Conservation (phyloP, 192 early-diverging fungal genomes). For the Linderina pennispora region DNA sequence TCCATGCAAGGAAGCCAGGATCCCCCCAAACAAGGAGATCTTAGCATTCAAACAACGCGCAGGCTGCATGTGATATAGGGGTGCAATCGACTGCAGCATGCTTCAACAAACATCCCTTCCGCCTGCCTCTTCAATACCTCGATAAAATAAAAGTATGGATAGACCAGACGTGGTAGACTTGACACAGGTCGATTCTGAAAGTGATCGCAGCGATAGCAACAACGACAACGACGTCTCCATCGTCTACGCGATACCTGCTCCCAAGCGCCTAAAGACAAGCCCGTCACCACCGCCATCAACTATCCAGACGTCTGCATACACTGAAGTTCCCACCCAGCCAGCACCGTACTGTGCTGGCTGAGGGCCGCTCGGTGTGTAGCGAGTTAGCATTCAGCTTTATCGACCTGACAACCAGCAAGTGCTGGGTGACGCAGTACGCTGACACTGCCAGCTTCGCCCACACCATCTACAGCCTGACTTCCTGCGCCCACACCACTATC, state of each 20-base stretch:
- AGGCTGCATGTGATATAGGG: no score
- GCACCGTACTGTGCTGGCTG: slow-evolving; percentile 30
- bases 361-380: slow-evolving; percentile 35
- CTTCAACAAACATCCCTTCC: no score
- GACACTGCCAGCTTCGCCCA: slow-evolving; percentile 42
- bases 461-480: slow-evolving; percentile 32
- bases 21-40: no score
- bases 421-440: slow-evolving; percentile 34
- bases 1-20: slow-evolving; percentile 37
- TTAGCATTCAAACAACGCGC: no score
- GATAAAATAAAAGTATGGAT: no score
- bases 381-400: slow-evolving; percentile 42
- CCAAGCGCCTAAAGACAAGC: slow-evolving; percentile 2
- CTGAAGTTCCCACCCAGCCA: slow-evolving; percentile 9
- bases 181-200: slow-evolving; percentile 11
- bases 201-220: slow-evolving; percentile 1
- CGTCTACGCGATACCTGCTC: neutral
- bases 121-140: no score
- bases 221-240: slow-evolving; percentile 7
- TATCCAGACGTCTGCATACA: slow-evolving; percentile 27
- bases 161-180: slow-evolving; percentile 23
- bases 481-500: slow-evolving; percentile 28
- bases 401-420: slow-evolving; percentile 19
- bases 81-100: no score
- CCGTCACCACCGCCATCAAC: neutral